These are phyloP conservation scores for Nicotiana rustica DNA, from an alignment of 305 asterid genomes.

Conservation along the genomic window DNA sequence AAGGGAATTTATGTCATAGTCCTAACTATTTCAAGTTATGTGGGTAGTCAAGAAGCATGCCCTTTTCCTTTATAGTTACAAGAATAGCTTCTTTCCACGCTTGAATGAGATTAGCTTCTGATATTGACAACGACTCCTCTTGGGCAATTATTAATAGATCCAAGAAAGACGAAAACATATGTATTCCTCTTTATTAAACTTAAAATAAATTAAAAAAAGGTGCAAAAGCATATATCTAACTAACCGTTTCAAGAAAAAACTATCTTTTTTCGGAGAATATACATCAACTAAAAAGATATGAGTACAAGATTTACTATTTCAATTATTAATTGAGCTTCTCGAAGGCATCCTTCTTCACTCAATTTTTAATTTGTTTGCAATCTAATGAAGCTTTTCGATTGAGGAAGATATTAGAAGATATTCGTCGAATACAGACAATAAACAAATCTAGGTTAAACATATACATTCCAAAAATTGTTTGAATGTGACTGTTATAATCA, in stretches of 20 bases:
- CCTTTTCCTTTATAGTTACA: not conserved
- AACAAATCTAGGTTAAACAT: not conserved
- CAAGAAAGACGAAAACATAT: not conserved
- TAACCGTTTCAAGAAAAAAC: not conserved
- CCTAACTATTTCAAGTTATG: conserved; percentile 22
- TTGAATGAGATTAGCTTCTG: not conserved
- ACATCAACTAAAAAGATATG: conserved; percentile 24
- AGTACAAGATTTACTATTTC: not conserved
- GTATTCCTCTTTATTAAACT: not conserved
- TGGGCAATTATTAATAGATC: not conserved
- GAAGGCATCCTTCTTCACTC: conserved; percentile 21
- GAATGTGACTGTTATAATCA: not conserved
- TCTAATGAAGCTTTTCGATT: not conserved
- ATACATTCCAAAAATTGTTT: not conserved
- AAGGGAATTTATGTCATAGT: conserved; percentile 11
- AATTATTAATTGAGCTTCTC: conserved; percentile 7
- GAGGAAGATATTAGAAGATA: not conserved
- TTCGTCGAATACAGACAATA: not conserved
- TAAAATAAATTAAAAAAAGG: not conserved
- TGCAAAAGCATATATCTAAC: not conserved
- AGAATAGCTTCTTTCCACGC: not conserved
- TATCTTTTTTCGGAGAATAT: not conserved
- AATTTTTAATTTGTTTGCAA: not conserved
- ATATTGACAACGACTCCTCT: not conserved
- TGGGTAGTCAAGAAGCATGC: conserved; percentile 24